These are phyloP conservation scores for Ophiorrhiza pumila DNA, from an alignment of 257 asterid genomes.

Conservation along the genomic window DNA sequence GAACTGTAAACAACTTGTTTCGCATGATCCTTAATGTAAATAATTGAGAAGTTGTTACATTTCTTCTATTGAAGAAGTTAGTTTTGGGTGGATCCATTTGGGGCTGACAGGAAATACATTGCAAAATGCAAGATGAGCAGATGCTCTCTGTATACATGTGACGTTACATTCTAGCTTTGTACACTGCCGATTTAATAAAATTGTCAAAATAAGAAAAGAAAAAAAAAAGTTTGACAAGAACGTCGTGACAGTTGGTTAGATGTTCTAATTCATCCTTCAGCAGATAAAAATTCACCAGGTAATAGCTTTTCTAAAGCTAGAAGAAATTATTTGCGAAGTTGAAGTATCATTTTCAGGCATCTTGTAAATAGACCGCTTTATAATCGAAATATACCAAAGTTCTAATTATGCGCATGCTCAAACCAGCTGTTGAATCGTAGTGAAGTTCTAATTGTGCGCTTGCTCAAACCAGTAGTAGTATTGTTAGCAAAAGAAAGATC, in stretches of 20 bases:
- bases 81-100: conserved; percentile 21
- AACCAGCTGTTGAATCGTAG: too few relatives aligned
- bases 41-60: conserved; percentile 20
- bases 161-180: conserved; percentile 27
- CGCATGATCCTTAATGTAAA: conserved; percentile 38
- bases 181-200: conserved; percentile 17
- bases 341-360: too few relatives aligned
- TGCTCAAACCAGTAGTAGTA: too few relatives aligned
- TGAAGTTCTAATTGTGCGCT: too few relatives aligned
- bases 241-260: background rate
- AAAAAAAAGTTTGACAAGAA: background rate
- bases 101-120: conserved; percentile 12
- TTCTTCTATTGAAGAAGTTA: conserved; percentile 12
- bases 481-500: too few relatives aligned
- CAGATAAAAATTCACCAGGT: background rate
- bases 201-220: background rate
- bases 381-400: too few relatives aligned
- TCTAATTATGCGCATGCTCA: too few relatives aligned
- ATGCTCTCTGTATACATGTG: conserved; percentile 41
- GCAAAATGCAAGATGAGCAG: conserved; percentile 16
- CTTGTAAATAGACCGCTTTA: too few relatives aligned
- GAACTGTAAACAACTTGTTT: conserved; percentile 31
- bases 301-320: too few relatives aligned
- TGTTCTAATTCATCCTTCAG: background rate
- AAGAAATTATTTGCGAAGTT: too few relatives aligned